Conservation (phyloP, 768 basidiomycete species). For the Cystobasidium ongulense region DNA sequence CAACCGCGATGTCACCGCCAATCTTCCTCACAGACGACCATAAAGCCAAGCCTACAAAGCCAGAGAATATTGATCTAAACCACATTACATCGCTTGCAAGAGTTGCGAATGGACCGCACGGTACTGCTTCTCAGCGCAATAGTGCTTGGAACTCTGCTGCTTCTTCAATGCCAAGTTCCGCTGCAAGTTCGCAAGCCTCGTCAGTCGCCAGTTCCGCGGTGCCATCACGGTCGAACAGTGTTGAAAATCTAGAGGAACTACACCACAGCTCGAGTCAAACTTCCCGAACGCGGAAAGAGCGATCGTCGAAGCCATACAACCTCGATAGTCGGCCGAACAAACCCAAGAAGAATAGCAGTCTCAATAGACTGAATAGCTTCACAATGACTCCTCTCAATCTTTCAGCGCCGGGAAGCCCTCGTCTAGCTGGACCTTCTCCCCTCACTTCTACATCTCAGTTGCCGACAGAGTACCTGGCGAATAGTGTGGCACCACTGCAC, state of each 20-base stretch:
- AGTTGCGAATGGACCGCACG: conserved; percentile 18
- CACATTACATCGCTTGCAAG: conserved; percentile 1
- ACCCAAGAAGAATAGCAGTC: conserved; percentile 25
- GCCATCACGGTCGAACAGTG: conserved; percentile 25
- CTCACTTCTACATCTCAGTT: not conserved
- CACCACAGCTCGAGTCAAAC: not conserved
- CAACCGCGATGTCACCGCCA: conserved; percentile 69
- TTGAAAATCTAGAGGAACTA: conserved; percentile 22
- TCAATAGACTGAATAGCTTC: conserved; percentile 38
- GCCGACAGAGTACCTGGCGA: not conserved
- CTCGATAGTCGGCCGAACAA: conserved; percentile 33
- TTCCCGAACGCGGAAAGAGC: not conserved
- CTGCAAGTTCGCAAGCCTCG: conserved; percentile 10
- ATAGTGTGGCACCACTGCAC: not conserved
- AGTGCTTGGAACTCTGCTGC: conserved; percentile 17
- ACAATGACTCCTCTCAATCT: conserved; percentile 39
- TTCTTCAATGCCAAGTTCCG: conserved; percentile 9
- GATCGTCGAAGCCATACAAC: conserved; percentile 41
- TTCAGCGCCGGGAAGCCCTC: conserved; percentile 25
- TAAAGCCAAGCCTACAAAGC: conserved; percentile 55
- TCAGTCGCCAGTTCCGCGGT: conserved; percentile 19
- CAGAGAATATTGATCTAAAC: conserved; percentile 19
- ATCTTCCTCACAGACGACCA: conserved; percentile 99
- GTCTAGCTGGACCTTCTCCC: not conserved
- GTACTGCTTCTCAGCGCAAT: conserved; percentile 8